Conservation (phyloP, 2,329 filamentous ascomycete genomes). For the Didymella arachidicola region DNA sequence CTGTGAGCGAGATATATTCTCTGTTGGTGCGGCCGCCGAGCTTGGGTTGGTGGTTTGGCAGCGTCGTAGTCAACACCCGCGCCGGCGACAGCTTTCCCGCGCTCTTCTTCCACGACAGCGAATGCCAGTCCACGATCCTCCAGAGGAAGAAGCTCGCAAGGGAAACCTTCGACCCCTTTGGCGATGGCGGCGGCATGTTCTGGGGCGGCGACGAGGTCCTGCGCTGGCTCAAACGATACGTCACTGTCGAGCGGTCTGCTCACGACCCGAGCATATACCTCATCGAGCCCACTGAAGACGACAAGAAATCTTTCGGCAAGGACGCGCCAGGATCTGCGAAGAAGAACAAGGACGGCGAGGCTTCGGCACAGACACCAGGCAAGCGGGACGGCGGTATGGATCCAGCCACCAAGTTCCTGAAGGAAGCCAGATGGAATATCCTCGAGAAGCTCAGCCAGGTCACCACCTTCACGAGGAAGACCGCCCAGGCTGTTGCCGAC, state of each 20-base stretch:
- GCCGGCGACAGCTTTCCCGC: slow-evolving; percentile 93
- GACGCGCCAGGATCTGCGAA: slow-evolving; percentile 59
- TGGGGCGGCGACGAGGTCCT: slow-evolving; percentile 98
- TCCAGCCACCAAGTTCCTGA: slow-evolving; percentile 89
- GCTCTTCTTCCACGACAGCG: slow-evolving; percentile 95
- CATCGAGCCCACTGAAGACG: slow-evolving; percentile 84
- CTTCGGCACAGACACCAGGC: slow-evolving; percentile 34
- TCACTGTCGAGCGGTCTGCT: slow-evolving; percentile 80
- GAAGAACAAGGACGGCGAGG: slow-evolving; percentile 42
- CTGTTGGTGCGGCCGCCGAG: slow-evolving; percentile 89
- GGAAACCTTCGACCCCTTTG: slow-evolving; percentile 91
- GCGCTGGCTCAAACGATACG: slow-evolving; percentile 86
- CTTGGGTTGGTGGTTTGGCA: slow-evolving; percentile 98
- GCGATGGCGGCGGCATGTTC: slow-evolving; percentile 84
- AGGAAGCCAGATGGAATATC: slow-evolving; percentile 94
- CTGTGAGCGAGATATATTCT: slow-evolving; percentile 88
- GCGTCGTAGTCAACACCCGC: slow-evolving; percentile 88
- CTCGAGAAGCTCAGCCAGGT: slow-evolving; percentile 97
- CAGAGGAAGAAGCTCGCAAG: slow-evolving; percentile 87
- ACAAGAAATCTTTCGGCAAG: slow-evolving; percentile 79
- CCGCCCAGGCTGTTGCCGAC: slow-evolving; percentile 89
- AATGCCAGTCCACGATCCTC: slow-evolving; percentile 93
- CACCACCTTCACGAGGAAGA: slow-evolving; percentile 91
- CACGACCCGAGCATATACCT: slow-evolving; percentile 92
- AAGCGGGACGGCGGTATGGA: slow-evolving; percentile 81